Evolutionary conservation across 495 filamentous ascomycete genomes (phyloP).

Genomic region (Saxispiralis lemnorum): DNA sequence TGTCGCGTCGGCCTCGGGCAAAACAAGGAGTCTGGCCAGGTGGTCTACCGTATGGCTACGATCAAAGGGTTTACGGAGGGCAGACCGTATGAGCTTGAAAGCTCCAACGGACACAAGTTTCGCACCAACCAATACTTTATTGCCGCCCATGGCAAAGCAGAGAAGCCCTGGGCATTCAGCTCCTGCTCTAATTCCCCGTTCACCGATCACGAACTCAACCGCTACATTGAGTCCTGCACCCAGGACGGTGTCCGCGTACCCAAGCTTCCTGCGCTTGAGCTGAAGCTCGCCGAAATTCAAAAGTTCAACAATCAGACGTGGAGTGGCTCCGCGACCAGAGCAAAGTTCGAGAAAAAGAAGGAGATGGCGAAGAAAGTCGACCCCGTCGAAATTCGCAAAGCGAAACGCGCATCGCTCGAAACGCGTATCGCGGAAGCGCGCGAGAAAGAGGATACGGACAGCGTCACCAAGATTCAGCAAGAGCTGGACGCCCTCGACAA

Average conservation of each 20-base stretch:
- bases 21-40: slow-evolving; percentile 45
- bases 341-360: slow-evolving; percentile 52
- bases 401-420: slow-evolving; percentile 44
- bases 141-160: slow-evolving; percentile 56
- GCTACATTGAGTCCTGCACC: slow-evolving; percentile 59
- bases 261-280: slow-evolving; percentile 41
- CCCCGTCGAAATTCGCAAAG: slow-evolving; percentile 35
- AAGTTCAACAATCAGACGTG: slow-evolving; percentile 56
- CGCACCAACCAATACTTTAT: slow-evolving; percentile 59
- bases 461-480: slow-evolving; percentile 40
- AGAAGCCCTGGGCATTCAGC: slow-evolving; percentile 66
- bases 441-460: slow-evolving; percentile 40
- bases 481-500: slow-evolving; percentile 47
- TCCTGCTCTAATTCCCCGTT: slow-evolving; percentile 60
- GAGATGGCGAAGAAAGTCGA: slow-evolving; percentile 21
- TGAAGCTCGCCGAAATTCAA: slow-evolving; percentile 71
- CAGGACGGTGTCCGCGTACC: slow-evolving; percentile 56
- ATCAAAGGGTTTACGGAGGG: slow-evolving; percentile 65
- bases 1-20: slow-evolving; percentile 62
- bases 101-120: slow-evolving; percentile 46
- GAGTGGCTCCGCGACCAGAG: slow-evolving; percentile 59
- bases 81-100: slow-evolving; percentile 59
- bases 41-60: slow-evolving; percentile 66
- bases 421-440: slow-evolving; percentile 45
- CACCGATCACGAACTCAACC: slow-evolving; percentile 61